Percentiles rank a stretch among this genome's conserved stretches.
Conservation (phyloP, 805 yeast species). For the Myxozyma neotropica region DNA sequence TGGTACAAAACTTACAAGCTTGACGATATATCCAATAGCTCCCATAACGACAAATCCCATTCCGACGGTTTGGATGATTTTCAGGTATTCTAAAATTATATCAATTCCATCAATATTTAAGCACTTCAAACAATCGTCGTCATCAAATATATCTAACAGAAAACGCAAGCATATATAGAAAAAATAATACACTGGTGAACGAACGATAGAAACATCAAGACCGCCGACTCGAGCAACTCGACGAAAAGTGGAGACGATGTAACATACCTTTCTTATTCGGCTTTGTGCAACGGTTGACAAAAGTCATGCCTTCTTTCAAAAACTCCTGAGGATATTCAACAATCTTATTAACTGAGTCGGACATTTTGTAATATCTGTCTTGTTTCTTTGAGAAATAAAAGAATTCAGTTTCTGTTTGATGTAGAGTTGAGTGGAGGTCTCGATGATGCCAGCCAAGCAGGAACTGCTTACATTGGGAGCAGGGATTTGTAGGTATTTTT, state of each 20-base stretch:
- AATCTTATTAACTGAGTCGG: conserved; percentile 55
- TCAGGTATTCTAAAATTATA: conserved; percentile 76
- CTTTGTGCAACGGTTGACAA: conserved; percentile 88
- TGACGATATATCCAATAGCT: conserved; percentile 92
- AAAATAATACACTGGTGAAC: too few relatives aligned
- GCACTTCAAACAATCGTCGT: too few relatives aligned
- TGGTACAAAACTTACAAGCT: conserved; percentile 54
- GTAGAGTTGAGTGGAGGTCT: too few relatives aligned
- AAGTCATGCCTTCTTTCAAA: conserved; percentile 86
- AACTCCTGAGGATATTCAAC: conserved; percentile 89
- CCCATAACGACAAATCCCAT: conserved; percentile 98
- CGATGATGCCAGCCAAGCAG: conserved; percentile 8
- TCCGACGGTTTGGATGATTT: conserved; percentile 93
- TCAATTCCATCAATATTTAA: too few relatives aligned
- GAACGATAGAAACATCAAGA: too few relatives aligned
- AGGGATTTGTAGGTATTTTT: conserved; percentile 2
- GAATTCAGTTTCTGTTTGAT: too few relatives aligned
- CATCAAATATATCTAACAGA: too few relatives aligned
- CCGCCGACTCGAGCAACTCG: too few relatives aligned
- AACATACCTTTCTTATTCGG: conserved; percentile 75
- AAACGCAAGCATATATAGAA: too few relatives aligned
- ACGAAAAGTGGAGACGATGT: too few relatives aligned
- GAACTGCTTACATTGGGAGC: background rate
- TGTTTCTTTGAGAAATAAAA: background rate
- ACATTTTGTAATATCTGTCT: conserved; percentile 20